phyloP scores from a whole-genome alignment of 202 grass and related monocot species.

The Elaeis oleifera region DNA sequence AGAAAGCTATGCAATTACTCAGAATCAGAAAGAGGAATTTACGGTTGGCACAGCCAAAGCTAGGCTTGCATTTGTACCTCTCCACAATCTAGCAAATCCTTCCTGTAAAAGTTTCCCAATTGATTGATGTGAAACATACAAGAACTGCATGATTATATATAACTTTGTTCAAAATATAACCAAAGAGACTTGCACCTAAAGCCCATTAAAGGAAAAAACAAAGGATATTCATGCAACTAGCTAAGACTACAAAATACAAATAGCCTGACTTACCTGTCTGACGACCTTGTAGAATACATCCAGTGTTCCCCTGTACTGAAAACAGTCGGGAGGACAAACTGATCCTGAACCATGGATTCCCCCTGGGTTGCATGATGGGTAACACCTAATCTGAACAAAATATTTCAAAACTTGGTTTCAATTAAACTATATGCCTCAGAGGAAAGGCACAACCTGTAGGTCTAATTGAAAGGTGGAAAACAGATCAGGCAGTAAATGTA shows the following conservation, averaged over 20 bases:
- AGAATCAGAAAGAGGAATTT: conserved; percentile 25
- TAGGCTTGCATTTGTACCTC: conserved; percentile 82
- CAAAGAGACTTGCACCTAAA: too few species aligned
- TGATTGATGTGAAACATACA: too few species aligned
- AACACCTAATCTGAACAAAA: conserved; percentile 79
- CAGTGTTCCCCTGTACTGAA: conserved; percentile 82
- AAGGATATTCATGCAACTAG: too few species aligned
- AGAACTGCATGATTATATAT: too few species aligned
- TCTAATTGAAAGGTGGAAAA: too few species aligned
- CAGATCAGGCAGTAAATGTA: too few species aligned
- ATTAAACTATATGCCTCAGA: neutral
- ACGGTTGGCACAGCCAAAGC: conserved; percentile 76
- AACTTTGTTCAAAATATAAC: neutral
- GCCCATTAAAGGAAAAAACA: too few species aligned
- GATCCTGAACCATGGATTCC: conserved; percentile 43
- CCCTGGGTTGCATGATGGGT: conserved; percentile 59
- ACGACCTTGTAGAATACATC: conserved; percentile 75
- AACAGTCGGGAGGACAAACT: conserved; percentile 56
- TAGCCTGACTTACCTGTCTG: conserved; percentile 50
- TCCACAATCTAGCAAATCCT: conserved; percentile 81
- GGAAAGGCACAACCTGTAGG: too few species aligned
- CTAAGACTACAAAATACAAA: neutral
- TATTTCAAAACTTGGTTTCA: conserved; percentile 32
- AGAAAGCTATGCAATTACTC: neutral
- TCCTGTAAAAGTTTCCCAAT: conserved; percentile 39